A percentile compares a stretch with the other conserved stretches of the same genome.
phyloP scores from a whole-genome alignment of 1,284 basidiomycete species.

The Boletus semigastroideus region DNA sequence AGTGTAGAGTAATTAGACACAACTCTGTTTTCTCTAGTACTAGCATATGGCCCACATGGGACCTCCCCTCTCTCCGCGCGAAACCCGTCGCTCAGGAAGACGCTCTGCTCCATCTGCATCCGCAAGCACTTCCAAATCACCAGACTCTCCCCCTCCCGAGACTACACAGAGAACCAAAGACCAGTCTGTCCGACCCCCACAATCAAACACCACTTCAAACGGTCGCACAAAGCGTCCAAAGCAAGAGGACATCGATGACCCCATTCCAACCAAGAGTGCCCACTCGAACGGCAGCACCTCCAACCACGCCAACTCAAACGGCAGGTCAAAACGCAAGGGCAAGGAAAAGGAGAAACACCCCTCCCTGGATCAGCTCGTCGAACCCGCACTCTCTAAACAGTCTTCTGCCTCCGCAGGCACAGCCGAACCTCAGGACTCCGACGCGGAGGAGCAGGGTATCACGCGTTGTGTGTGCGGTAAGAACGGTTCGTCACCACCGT shows the following conservation, averaged over 20 bases:
- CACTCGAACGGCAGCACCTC: constrained; percentile 40
- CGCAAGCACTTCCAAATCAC: constrained; percentile 68
- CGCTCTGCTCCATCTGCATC: constrained; percentile 66
- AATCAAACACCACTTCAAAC: constrained; percentile 43
- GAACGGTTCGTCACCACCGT: constrained; percentile 59
- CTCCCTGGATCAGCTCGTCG: constrained; percentile 25
- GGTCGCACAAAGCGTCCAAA: constrained; percentile 62
- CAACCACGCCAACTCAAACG: constrained; percentile 36
- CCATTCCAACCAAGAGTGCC: constrained; percentile 46
- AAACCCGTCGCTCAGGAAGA: constrained; percentile 72
- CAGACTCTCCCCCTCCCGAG: constrained; percentile 66
- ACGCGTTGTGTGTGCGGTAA: constrained; percentile 95
- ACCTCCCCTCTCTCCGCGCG: constrained; percentile 71
- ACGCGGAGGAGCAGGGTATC: constrained; percentile 79
- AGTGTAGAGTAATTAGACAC: constrained; percentile 5
- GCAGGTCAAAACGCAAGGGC: constrained; percentile 37
- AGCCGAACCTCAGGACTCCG: constrained; percentile 42
- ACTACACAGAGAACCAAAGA: constrained; percentile 42
- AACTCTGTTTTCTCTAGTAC: constrained; percentile 6
- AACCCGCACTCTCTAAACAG: constrained; percentile 28
- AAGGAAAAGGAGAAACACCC: constrained; percentile 36
- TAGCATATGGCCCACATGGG: constrained; percentile 62
- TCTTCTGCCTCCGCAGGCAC: constrained; percentile 37
- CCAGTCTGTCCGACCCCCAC: constrained; percentile 42
- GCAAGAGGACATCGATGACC: constrained; percentile 70